phyloP scores from a whole-genome alignment of 371 early-diverging fungal species.

The Mucor indicus region DNA sequence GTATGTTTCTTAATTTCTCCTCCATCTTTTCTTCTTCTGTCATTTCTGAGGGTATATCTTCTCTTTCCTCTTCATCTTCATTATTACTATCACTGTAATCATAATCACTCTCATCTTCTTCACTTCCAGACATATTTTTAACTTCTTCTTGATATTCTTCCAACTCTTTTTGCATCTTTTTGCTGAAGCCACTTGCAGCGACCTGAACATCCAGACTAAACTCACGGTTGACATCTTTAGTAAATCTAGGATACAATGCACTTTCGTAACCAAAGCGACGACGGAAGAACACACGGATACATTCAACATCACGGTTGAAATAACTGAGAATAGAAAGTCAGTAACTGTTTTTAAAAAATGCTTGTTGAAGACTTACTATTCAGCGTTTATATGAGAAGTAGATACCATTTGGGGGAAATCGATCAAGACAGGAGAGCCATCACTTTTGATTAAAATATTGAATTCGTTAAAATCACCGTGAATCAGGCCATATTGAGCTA shows the following conservation, averaged over 20 bases:
- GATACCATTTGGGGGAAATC: constrained; percentile 99
- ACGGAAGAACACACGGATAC: constrained; percentile 94
- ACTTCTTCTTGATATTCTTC: constrained; percentile 64
- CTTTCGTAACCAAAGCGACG: constrained; percentile 89
- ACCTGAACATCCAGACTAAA: constrained; percentile 93
- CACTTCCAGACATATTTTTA: constrained; percentile 41
- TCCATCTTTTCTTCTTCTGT: constrained; percentile 29
- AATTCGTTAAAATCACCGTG: constrained; percentile 99
- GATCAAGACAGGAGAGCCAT: constrained; percentile 87
- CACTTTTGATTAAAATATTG: constrained; percentile 92
- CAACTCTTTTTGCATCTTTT: constrained; percentile 85
- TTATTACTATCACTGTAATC: constrained; percentile 27
- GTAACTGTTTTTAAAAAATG: neutral
- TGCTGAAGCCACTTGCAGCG: constrained; percentile 92
- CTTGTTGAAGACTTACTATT: constrained; percentile 53
- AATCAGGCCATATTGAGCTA: constrained; percentile 96
- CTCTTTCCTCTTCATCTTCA: constrained; percentile 30
- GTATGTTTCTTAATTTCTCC: constrained; percentile 27
- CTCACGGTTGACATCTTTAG: constrained; percentile 76
- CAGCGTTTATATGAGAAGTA: constrained; percentile 91
- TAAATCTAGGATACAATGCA: constrained; percentile 85
- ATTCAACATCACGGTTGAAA: constrained; percentile 98
- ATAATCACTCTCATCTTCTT: constrained; percentile 28
- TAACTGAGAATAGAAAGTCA: constrained; percentile 51
- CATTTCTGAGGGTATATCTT: constrained; percentile 24